Base-by-base conservation (phyloP, 192 early-diverging fungal species). In the Thoreauomyces humboldtii region DNA sequence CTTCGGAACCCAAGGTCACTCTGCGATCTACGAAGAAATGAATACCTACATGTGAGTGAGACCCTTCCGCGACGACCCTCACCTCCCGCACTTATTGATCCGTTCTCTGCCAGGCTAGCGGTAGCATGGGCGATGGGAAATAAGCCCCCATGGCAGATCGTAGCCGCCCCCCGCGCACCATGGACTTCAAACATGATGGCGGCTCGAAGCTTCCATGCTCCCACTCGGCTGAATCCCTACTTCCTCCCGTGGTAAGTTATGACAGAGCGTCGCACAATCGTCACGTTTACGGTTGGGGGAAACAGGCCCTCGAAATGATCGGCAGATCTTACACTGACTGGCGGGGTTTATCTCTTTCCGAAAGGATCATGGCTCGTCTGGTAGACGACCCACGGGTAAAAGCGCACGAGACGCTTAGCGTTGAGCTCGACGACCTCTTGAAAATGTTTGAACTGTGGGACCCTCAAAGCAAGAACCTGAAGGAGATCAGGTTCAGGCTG, bases 241-340 rank as follows among this genome's bases (percentile, higher is more conserved):
- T 90, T 84, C 73, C 74, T 98, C 7, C 93, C 96, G 9, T 96
- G 94, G 93, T n/a, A n/a, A n/a, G n/a, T n/a, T n/a, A n/a, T n/a
- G n/a, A n/a, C n/a, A n/a, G n/a, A n/a, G n/a, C n/a, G n/a, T n/a
- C n/a, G n/a, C n/a, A n/a, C n/a, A n/a, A n/a, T n/a, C n/a, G n/a
- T n/a, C n/a, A n/a, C n/a, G n/a, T n/a, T n/a, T n/a, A n/a, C n/a
- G n/a, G n/a, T n/a, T n/a, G n/a, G n/a, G n/a, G n/a, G n/a, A n/a
- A n/a, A n/a, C n/a, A n/a, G n/a, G n/a, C n/a, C n/a, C n/a, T n/a
- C n/a, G n/a, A n/a, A n/a, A n/a, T n/a, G n/a, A n/a, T n/a, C n/a
- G n/a, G n/a, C n/a, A n/a, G n/a, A n/a, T n/a, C n/a, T n/a, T n/a
- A n/a, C n/a, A n/a, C n/a, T n/a, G n/a, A n/a, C n/a, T n/a, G n/a